A percentile compares a stretch with the other conserved stretches of the same genome.
Evolutionary conservation across 164 flowering plant genomes (phyloP).

Genomic region (Umbilicus rupestris): DNA sequence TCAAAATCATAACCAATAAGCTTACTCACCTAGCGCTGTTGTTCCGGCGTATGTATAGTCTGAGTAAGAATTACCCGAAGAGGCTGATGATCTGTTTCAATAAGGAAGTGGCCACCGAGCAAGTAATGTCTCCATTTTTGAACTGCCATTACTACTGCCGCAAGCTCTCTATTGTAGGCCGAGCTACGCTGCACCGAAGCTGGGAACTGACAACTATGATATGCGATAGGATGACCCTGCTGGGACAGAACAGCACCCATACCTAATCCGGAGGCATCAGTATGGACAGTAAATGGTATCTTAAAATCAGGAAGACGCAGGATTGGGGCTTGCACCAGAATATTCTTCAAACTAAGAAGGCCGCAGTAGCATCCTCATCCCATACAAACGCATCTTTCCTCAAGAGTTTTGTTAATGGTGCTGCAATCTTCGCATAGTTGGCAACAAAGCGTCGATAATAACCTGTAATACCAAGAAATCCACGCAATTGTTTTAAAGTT

Average conservation of each 20-base stretch:
- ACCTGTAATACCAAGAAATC: not conserved
- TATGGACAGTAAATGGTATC: not conserved
- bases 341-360: not conserved
- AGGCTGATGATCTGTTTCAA: not conserved
- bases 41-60: not conserved
- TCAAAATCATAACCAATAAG: slow-evolving; percentile 2
- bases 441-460: not conserved
- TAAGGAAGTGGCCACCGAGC: not conserved
- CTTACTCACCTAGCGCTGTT: not conserved
- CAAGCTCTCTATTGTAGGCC: not conserved
- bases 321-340: not conserved
- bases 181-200: not conserved
- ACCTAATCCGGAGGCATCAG: not conserved
- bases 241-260: not conserved
- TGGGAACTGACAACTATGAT: not conserved
- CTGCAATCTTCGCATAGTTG: not conserved
- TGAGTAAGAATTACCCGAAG: not conserved
- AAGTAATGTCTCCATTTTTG: not conserved
- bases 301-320: not conserved
- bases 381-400: too few species aligned
- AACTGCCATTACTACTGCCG: not conserved
- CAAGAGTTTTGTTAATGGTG: not conserved
- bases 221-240: not conserved
- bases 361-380: not conserved
- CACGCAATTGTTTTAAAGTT: not conserved